Base-by-base conservation (phyloP, 306 rosid species). In the Corylus avellana region DNA sequence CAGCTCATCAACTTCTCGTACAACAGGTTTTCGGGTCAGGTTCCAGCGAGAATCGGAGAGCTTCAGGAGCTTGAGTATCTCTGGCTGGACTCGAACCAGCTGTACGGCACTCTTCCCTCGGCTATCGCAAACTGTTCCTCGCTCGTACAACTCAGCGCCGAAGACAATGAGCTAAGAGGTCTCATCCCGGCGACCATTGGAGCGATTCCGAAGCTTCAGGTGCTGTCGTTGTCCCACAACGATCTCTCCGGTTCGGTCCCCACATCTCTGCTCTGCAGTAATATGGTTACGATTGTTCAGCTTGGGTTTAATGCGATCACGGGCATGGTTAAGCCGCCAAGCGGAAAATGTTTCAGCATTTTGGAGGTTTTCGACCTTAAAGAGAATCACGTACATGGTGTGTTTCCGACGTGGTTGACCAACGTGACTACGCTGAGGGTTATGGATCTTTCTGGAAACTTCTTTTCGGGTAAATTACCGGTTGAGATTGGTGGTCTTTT, bases 71-170 rank as follows among this genome's bases (percentile, higher is more conserved):
- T 93, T 18, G 78, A 89, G 53, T 87, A 73, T 79, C 82, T 93
- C 0, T 90, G 76, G 81, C 68, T 93, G 1, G 98, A 93, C 82
- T 87, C 86, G 5, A 93, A 93, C 77, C 35, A 4, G 20, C 20
- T 93, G 3, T 73, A 73, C 46, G 97, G 98, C 5, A 90, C 93
- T 1, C 78, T 93, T 7, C 98, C 98, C 47, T 90, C 97, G 11
- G 94, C 94, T 1, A 49, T 93, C 1, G 81, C 88, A 0, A 93
- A 93, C 84, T 93, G 94, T 63, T 74, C 95, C 74, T 82, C 87
- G 39, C 85, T 93, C 67, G 79, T 88, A 2, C 89, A 88, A 64
- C 66, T 93, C 0, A 90, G 90, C 78, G 94, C 87, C 12, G 93
- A 79, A 67, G 88, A 80, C 27, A 93, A 93, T 77, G 71, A 51